phyloP scores from a whole-genome alignment of 345 rosid species.

The Bruguiera gymnorhiza region DNA sequence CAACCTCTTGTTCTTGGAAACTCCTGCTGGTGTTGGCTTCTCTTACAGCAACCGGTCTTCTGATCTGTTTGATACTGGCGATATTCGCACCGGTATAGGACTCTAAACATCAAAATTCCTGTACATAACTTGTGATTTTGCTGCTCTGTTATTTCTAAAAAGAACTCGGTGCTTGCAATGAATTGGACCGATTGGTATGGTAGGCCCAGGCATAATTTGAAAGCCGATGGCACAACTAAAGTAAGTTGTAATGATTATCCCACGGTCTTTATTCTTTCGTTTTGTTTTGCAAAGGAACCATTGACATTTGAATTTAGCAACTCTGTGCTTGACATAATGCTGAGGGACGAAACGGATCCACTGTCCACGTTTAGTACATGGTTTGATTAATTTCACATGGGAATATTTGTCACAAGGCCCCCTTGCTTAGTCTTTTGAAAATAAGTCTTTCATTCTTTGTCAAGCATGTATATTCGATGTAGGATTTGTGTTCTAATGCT shows the following conservation, averaged over 20 bases:
- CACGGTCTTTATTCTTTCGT: constrained; percentile 8
- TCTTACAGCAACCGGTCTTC: constrained; percentile 86
- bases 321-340: not conserved
- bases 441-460: not conserved
- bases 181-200: not conserved
- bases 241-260: constrained; percentile 7
- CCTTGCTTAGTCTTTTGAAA: not conserved
- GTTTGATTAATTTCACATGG: not conserved
- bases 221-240: constrained; percentile 13
- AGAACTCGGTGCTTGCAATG: not conserved
- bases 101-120: not conserved
- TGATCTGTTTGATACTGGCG: constrained; percentile 79
- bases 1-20: constrained; percentile 87
- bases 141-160: not conserved
- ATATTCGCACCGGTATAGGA: constrained; percentile 66
- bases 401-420: not conserved
- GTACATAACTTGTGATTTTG: not conserved
- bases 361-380: constrained; percentile 8
- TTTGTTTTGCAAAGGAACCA: not conserved
- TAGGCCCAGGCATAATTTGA: constrained; percentile 7
- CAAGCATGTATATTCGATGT: not conserved
- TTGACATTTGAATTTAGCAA: constrained; percentile 7
- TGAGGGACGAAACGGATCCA: not conserved
- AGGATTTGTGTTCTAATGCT: not conserved
- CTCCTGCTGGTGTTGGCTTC: constrained; percentile 98